Percentiles rank a stretch among this genome's conserved stretches.
Evolutionary conservation across 371 early-diverging fungal genomes (phyloP).

Genomic region (Entomophthora muscae): DNA sequence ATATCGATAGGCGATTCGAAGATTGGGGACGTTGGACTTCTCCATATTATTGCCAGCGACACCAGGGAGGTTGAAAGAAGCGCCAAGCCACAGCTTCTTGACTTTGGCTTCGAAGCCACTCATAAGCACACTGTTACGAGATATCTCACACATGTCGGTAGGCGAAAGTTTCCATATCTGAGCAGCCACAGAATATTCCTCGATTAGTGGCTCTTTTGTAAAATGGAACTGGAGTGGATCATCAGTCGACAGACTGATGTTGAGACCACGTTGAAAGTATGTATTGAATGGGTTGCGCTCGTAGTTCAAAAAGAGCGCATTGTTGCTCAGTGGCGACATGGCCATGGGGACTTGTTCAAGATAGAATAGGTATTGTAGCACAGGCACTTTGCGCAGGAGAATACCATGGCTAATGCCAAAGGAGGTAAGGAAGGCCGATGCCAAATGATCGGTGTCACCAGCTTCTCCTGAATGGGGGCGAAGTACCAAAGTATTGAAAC

Average conservation of each 20-base stretch:
- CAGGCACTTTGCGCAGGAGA: constrained; percentile 89
- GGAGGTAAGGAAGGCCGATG: constrained; percentile 80
- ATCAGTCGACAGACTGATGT: constrained; percentile 91
- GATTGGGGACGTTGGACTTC: constrained; percentile 92
- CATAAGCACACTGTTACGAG: constrained; percentile 86
- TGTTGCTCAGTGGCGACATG: constrained; percentile 97
- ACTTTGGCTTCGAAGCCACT: constrained; percentile 82
- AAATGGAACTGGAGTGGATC: constrained; percentile 98
- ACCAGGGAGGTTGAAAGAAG: constrained; percentile 54
- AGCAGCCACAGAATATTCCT: constrained; percentile 97
- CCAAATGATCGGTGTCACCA: constrained; percentile 93
- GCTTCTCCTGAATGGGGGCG: constrained; percentile 97
- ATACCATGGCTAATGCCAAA: constrained; percentile 93
- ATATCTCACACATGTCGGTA: constrained; percentile 96
- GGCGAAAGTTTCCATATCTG: constrained; percentile 94
- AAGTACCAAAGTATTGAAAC: constrained; percentile 85
- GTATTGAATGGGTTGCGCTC: constrained; percentile 90
- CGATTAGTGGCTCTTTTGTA: constrained; percentile 96
- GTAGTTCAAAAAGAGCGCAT: constrained; percentile 90
- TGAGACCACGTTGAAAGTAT: constrained; percentile 92
- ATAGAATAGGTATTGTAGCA: constrained; percentile 92
- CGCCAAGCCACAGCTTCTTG: constrained; percentile 91
- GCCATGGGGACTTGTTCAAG: constrained; percentile 92
- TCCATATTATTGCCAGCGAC: constrained; percentile 76
- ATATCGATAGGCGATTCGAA: constrained; percentile 73